phyloP scores from a whole-genome alignment of 371 early-diverging fungal species.

The Rhizopus microsporus region DNA sequence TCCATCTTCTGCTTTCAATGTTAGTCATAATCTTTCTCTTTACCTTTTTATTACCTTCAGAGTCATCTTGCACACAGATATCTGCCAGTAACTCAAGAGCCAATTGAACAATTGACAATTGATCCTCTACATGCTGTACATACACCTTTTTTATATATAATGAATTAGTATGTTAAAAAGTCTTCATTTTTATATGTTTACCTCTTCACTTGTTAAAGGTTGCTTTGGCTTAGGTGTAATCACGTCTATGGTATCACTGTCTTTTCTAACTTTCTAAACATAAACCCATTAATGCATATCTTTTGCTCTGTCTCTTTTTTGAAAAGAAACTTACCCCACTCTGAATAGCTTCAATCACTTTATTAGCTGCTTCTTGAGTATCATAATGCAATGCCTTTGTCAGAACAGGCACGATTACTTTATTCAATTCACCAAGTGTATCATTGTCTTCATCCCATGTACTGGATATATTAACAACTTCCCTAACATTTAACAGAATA shows the following conservation, averaged over 20 bases:
- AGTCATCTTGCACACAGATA: conserved; percentile 70
- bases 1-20: conserved; percentile 14
- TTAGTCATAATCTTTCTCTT: too few relatives aligned
- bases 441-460: conserved; percentile 49
- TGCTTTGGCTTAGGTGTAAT: conserved; percentile 53
- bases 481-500: conserved; percentile 43
- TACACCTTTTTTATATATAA: conserved; percentile 21
- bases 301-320: background rate
- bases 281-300: background rate
- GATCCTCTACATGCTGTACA: conserved; percentile 53
- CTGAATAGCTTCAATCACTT: conserved; percentile 48
- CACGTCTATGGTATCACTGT: conserved; percentile 35
- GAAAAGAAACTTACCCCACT: conserved; percentile 42
- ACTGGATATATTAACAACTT: conserved; percentile 30
- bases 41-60: conserved; percentile 31
- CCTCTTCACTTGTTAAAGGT: conserved; percentile 53
- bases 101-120: conserved; percentile 70
- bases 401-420: conserved; percentile 57
- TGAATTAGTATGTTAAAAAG: background rate
- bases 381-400: conserved; percentile 59
- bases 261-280: background rate
- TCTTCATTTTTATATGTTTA: conserved; percentile 4
- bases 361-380: conserved; percentile 59
- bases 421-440: conserved; percentile 43
- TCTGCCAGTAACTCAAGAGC: conserved; percentile 84